Evolutionary conservation across 331 rosid genomes (phyloP).

Genomic region (Quercus lobata): DNA sequence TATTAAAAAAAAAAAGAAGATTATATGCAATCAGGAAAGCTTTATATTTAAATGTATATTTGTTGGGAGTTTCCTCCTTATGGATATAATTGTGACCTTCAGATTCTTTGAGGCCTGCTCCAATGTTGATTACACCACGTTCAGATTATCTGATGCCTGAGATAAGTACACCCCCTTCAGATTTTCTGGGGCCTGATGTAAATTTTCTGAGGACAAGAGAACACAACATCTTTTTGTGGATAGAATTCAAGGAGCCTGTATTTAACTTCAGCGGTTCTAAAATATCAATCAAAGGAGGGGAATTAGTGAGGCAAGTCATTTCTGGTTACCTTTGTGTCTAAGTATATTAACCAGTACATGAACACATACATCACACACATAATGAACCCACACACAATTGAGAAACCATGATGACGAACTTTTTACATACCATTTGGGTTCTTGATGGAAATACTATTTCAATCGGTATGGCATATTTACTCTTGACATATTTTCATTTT

Average conservation of each 20-base stretch:
- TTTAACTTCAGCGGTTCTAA: constrained; percentile 61
- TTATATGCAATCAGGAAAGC: neutral
- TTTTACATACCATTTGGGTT: no score
- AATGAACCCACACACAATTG: no score
- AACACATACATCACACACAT: neutral
- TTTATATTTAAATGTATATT: neutral
- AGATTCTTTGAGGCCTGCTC: no score
- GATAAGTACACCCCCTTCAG: constrained; percentile 61
- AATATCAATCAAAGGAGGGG: constrained; percentile 67
- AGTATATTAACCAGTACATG: neutral
- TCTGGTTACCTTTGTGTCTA: neutral
- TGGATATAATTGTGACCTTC: no score
- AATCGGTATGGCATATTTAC: no score
- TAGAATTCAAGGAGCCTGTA: constrained; percentile 68
- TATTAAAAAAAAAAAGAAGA: neutral
- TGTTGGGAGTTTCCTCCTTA: no score
- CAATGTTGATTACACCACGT: neutral
- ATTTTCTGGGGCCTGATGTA: no score
- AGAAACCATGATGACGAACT: no score
- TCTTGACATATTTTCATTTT: no score
- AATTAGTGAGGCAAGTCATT: constrained; percentile 53
- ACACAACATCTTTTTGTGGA: constrained; percentile 37
- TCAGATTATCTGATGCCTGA: constrained; percentile 68
- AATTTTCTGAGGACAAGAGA: constrained; percentile 52
- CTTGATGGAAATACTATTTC: no score